Base-by-base conservation (phyloP, 1,284 basidiomycete species). In the Ustilago bromivora region DNA sequence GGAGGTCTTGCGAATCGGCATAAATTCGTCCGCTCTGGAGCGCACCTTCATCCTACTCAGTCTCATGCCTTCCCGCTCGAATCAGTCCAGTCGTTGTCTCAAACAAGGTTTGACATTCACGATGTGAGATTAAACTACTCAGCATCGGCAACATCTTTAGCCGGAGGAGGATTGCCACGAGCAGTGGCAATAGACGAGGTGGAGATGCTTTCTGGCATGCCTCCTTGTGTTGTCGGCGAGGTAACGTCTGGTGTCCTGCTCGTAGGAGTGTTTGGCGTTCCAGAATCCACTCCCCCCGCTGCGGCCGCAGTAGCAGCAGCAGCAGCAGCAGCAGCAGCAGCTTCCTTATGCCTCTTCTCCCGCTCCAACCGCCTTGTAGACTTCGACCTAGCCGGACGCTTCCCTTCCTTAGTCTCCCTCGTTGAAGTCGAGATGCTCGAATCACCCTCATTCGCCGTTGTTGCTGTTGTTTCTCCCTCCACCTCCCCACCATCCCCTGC, bases 321-420 rank as follows among this genome's bases (percentile, higher is more conserved):
- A 1, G 56, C 66, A n/a, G 56, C 61, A 0, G 49, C 60, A 1
- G 59, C 61, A 0, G 61, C 66, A 1, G 47, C 57, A 2, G 63
- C 71, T 32, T 68, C 71, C 19, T 73, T 73, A 28, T 73, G 71
- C n/a, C 71, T 52, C 65, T 70, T 71, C 40, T 71, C 68, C 3
- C 73, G 19, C 34, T 76, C 66, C 53, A 73, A 17, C 35, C 66
- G 64, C 13, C 67, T 57, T 9, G 34, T 66, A 13, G 61, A 73
- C 46, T 73, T 73, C n/a, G 66, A 68, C 3, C 71, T n/a, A 5
- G 49, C 59, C 28, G 64, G 54, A 1, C 56, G 28, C 41, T 72
- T 70, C 17, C n/a, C 43, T 46, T 76, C 66, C 60, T 65, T 71
- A 1, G 38, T 69, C 57, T 59, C 57, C 34, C 40, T 58, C 10